Evolutionary conservation across 1,139 yeast genomes (phyloP).

Genomic region (Suhomyces panamericanus): DNA sequence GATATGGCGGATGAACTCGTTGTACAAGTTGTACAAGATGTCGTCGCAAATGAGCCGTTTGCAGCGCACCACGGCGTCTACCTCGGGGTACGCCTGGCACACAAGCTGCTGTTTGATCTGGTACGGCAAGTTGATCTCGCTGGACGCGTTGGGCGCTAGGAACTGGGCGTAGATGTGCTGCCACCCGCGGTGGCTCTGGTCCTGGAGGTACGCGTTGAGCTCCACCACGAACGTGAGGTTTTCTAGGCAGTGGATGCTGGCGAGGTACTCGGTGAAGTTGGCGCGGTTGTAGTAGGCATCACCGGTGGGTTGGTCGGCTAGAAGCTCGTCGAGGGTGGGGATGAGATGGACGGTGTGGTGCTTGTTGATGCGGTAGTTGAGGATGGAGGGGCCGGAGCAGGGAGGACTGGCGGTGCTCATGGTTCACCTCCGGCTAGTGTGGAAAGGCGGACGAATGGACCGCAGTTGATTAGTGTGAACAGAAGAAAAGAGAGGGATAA

Average conservation of each 20-base stretch:
- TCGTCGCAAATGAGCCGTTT: constrained; percentile 31
- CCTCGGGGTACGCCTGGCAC: constrained; percentile 18
- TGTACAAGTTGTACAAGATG: constrained; percentile 34
- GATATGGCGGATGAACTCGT: constrained; percentile 28
- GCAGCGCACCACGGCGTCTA: constrained; percentile 17
- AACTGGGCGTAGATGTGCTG: constrained; percentile 26
- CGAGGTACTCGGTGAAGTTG: constrained; percentile 30
- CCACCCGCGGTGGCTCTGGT: constrained; percentile 26
- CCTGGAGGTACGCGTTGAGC: constrained; percentile 25
- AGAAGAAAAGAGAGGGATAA: not conserved
- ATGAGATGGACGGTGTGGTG: constrained; percentile 13
- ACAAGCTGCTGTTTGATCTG: constrained; percentile 18
- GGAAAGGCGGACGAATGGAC: not conserved
- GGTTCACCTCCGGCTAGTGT: constrained; percentile 1
- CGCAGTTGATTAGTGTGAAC: not conserved
- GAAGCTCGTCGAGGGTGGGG: constrained; percentile 15
- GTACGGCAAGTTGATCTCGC: constrained; percentile 38
- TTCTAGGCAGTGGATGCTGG: constrained; percentile 36
- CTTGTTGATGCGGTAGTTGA: constrained; percentile 13
- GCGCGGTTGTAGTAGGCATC: constrained; percentile 10
- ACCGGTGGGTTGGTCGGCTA: constrained; percentile 5
- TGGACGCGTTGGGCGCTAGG: constrained; percentile 29
- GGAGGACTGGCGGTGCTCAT: constrained; percentile 9
- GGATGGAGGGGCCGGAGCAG: constrained; percentile 9
- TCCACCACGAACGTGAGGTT: constrained; percentile 38